Base-by-base conservation (phyloP, 192 early-diverging fungal genomes). In the Umbelopsis sp. region DNA sequence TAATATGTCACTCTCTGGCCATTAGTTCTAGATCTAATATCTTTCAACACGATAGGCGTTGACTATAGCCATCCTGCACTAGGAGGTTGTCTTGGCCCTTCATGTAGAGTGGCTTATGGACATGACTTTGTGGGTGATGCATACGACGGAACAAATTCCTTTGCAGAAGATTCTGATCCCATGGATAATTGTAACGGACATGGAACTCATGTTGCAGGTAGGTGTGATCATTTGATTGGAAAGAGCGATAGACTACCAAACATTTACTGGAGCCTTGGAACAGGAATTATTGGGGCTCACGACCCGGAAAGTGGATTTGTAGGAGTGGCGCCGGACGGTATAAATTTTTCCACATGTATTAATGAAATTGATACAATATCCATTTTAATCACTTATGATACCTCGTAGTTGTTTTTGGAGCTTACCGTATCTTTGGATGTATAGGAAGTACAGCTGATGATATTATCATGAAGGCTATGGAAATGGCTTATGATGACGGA, bases 251-350 rank as follows among this genome's bases (percentile, higher is more conserved):
- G 10, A 5, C 10, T 34, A 1, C 82, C 90, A 14, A 80, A 3
- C 7, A 41, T 41, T 41, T 4, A 41, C 38, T 3, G 12, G 7
- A 11, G 12, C 38, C 7, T 41, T 8, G 38, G 12, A 3, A 41
- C 86, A 14, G 92, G 92, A 5, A 94, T 94, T 32, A 86, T 93
- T 70, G 92, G 86, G 16, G 93, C 89, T 16, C 81, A 88, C n/a
- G 88, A 90, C 72, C 26, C 43, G 3, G 51, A 34, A 9, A 76
- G 69, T 36, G 71, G 76, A n/a, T 84, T 94, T 68, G 78, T 72
- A 29, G 96, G 96, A 49, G 92, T 95, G 22, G 95, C 94, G 17
- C 96, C 96, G 0, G 85, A 86, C 53, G 94, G 85, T 84, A 78
- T 9, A 1, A 17, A 53, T 38, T 21, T 50, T 45, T 49, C 22